Evolutionary conservation across 148 eudicot species (phyloP).

Genomic region (Limonium bicolor): DNA sequence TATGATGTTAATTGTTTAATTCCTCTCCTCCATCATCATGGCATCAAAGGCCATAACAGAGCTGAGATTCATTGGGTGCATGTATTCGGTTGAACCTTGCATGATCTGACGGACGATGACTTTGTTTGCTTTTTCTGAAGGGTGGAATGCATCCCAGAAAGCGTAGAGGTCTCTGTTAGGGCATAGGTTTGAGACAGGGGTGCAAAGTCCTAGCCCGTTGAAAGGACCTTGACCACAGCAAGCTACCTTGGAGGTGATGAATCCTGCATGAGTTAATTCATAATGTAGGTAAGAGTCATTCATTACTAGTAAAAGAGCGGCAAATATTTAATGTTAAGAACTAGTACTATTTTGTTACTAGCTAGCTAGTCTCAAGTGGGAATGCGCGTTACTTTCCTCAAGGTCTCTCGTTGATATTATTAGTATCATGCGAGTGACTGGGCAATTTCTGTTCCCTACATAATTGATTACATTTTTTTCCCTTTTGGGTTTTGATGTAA

Average conservation of each 20-base stretch:
- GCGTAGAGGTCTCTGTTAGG: conserved; percentile 35
- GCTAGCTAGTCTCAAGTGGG: too few species aligned
- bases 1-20: conserved; percentile 23
- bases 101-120: conserved; percentile 42
- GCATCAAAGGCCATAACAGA: conserved; percentile 45
- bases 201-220: conserved; percentile 66
- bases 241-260: conserved; percentile 39
- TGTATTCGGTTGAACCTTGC: conserved; percentile 32
- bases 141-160: conserved; percentile 75
- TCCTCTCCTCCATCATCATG: conserved; percentile 47
- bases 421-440: too few species aligned
- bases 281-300: too few species aligned
- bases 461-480: too few species aligned
- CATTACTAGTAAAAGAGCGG: too few species aligned
- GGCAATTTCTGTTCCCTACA: too few species aligned
- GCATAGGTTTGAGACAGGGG: conserved; percentile 32
- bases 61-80: conserved; percentile 80
- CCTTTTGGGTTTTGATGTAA: too few species aligned
- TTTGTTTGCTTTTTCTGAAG: conserved; percentile 48
- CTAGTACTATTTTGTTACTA: too few species aligned
- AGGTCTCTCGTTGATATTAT: too few species aligned
- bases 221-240: conserved; percentile 82
- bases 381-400: too few species aligned
- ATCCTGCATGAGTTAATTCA: too few species aligned
- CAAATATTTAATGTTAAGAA: too few species aligned